A percentile compares a stretch with the other conserved stretches of the same genome.
Conservation (phyloP, 2,329 filamentous ascomycete species). For the Fusarium marasasianum region DNA sequence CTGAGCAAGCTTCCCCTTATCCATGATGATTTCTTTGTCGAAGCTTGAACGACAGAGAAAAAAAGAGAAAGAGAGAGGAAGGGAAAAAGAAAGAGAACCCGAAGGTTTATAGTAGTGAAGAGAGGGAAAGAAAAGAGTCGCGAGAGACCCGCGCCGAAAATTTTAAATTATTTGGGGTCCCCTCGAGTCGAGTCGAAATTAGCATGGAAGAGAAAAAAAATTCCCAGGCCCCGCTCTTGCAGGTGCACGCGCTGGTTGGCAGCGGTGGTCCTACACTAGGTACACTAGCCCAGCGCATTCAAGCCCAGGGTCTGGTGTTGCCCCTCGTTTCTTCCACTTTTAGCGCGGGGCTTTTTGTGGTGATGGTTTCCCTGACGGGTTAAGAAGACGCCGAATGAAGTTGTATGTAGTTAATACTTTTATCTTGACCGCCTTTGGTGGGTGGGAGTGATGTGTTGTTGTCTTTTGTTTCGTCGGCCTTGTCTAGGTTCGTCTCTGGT, state of each 20-base stretch:
- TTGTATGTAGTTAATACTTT: background rate
- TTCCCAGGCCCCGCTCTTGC: conserved; percentile 35
- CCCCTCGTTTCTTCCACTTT: conserved; percentile 34
- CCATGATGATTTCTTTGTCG: conserved; percentile 48
- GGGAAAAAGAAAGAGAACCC: conserved; percentile 28
- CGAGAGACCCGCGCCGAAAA: conserved; percentile 37
- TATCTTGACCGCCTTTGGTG: conserved; percentile 9
- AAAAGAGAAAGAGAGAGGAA: conserved; percentile 10
- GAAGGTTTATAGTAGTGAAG: conserved; percentile 34
- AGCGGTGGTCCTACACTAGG: background rate
- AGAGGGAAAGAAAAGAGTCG: conserved; percentile 21
- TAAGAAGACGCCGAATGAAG: conserved; percentile 2
- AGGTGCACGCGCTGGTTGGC: conserved; percentile 14
- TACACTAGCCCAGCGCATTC: background rate
- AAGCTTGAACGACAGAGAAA: conserved; percentile 37
- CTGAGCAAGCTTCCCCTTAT: conserved; percentile 79
- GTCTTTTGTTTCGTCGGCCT: background rate
- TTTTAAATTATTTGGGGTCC: conserved; percentile 34
- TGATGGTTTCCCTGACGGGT: conserved; percentile 21
- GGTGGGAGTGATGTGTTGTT: background rate
- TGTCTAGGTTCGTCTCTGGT: background rate
- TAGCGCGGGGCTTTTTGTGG: conserved; percentile 38
- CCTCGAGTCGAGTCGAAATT: conserved; percentile 31
- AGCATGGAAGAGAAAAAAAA: conserved; percentile 24
- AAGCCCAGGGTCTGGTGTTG: conserved; percentile 23